Conservation (phyloP, 2,329 filamentous ascomycete genomes). For the Escovopsis sp. region DNA sequence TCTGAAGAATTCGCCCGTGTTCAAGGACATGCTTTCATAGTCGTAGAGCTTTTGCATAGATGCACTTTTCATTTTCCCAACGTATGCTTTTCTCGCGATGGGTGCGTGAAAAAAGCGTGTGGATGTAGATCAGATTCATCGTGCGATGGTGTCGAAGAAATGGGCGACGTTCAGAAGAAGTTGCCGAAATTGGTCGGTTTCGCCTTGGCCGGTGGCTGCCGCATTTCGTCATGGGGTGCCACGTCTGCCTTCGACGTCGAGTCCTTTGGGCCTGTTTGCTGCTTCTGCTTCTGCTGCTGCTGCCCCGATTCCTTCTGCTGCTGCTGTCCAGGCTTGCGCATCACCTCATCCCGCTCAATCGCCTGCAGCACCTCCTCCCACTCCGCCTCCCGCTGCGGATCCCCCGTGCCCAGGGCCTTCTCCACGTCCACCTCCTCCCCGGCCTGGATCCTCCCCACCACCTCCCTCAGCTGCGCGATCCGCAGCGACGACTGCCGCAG, state of each 20-base stretch:
- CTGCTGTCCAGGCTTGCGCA: conserved; percentile 30
- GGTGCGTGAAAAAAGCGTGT: too few species aligned
- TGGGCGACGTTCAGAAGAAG: conserved; percentile 41
- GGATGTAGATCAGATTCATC: too few species aligned
- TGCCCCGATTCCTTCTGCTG: conserved; percentile 21
- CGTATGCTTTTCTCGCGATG: too few species aligned
- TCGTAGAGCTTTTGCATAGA: conserved; percentile 4
- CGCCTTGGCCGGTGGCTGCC: conserved; percentile 10
- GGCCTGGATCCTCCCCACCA: conserved; percentile 52
- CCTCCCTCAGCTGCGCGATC: conserved; percentile 60
- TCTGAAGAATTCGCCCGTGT: conserved; percentile 19
- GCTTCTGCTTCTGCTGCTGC: background rate
- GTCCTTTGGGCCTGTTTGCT: conserved; percentile 1
- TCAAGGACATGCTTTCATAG: conserved; percentile 47
- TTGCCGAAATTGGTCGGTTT: conserved; percentile 23
- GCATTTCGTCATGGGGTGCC: conserved; percentile 5
- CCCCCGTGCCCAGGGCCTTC: conserved; percentile 61
- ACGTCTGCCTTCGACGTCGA: too few species aligned
- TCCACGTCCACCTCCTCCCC: conserved; percentile 79
- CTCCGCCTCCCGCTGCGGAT: conserved; percentile 57
- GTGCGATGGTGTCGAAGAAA: too few species aligned
- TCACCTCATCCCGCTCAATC: conserved; percentile 46
- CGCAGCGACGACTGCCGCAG: conserved; percentile 64
- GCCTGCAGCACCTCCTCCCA: conserved; percentile 71
- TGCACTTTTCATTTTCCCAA: background rate